Base-by-base conservation (phyloP, 2,329 filamentous ascomycete genomes). In the Gyromitra esculenta region DNA sequence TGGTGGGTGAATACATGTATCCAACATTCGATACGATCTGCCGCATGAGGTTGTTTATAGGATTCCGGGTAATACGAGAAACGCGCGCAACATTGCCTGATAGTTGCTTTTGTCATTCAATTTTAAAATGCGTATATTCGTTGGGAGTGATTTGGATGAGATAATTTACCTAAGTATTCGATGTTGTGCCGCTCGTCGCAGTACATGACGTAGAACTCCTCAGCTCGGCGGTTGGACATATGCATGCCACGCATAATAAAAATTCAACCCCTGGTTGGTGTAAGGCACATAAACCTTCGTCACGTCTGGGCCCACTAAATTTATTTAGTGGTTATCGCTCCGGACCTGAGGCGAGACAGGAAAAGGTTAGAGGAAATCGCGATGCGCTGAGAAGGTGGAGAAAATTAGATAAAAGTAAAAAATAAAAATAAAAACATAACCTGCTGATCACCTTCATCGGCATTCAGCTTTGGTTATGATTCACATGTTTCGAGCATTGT, bases 181-280 rank as follows among this genome's bases (percentile, higher is more conserved):
- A 18, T 41, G 31, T 39, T 25, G 63, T 66, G 43, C 43, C 43
- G n/a, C 35, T 37, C 21, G 35, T 54, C 70, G 52, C 62, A 62
- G 60, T 73, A 66, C 41, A 73, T 74, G 56, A 74, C 45, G 71
- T 63, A 74, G 64, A 13, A 64, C 11, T 64, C 37, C 41, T 41
- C 57, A 39, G 21, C 57, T 8, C 35, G 41, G 70, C 52, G 57
- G 45, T 57, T 64, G 13, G 37, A 37, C 35, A 43, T 63, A 37
- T 48, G 50, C 57, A 18, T 54, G 5, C 52, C 52, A 56, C 31
- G 52, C 52, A 56, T 56, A 35, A 39, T 9, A 50, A 52, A 62
- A 37, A n/a, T n/a, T 50, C 56, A 48, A 69, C 31, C 66, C 66
- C 56, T 60, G 43, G 54, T 68, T 60, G 70, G 63, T 35, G n/a